Evolutionary conservation across 2,329 filamentous ascomycete species (phyloP).

Genomic region (Ceratocystis destructans): DNA sequence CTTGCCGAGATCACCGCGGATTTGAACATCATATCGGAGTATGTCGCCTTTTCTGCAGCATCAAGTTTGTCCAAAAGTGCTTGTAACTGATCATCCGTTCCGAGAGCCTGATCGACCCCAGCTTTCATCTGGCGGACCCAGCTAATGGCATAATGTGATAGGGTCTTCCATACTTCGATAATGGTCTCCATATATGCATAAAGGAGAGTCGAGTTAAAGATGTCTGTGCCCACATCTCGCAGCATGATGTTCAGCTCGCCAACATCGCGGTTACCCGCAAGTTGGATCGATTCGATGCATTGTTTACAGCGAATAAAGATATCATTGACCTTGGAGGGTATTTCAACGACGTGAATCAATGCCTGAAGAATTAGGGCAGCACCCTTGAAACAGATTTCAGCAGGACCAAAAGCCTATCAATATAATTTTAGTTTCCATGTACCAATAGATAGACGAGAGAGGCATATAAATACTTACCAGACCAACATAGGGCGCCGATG

Average conservation of each 20-base stretch:
- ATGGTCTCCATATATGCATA: slow-evolving; percentile 10
- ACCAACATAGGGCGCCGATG: neutral
- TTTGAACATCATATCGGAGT: slow-evolving; percentile 8
- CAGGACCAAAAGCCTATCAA: slow-evolving; percentile 9
- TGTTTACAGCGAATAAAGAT: slow-evolving; percentile 2
- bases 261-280: neutral
- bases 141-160: slow-evolving; percentile 1
- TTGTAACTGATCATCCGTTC: neutral
- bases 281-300: slow-evolving; percentile 1
- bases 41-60: neutral
- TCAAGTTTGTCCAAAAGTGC: neutral
- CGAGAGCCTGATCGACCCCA: neutral
- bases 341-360: neutral
- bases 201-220: slow-evolving; percentile 3
- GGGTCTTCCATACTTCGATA: slow-evolving; percentile 1
- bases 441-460: no score
- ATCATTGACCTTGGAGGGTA: slow-evolving; percentile 1
- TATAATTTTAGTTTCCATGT: neutral
- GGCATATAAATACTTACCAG: slow-evolving; percentile 1
- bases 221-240: neutral
- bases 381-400: slow-evolving; percentile 12
- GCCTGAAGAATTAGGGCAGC: slow-evolving; percentile 8
- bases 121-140: neutral
- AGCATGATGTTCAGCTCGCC: neutral
- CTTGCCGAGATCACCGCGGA: slow-evolving; percentile 4